Conservation (phyloP, 2,329 filamentous ascomycete species). For the Eutypella sp. region DNA sequence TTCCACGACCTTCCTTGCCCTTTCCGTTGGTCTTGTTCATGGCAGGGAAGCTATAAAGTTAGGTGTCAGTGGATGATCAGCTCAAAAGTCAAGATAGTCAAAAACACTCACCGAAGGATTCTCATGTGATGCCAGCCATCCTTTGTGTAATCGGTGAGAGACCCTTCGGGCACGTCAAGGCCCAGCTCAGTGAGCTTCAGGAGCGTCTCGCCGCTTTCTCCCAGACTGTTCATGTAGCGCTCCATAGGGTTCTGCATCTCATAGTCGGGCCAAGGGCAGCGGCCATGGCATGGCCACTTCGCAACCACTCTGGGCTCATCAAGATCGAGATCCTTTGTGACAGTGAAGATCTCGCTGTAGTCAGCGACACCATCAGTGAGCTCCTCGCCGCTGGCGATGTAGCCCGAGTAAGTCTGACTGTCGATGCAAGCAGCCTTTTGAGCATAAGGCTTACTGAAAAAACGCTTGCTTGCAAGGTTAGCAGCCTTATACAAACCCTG, state of each 20-base stretch:
- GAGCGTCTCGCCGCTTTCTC: conserved; percentile 38
- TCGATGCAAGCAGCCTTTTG: conserved; percentile 41
- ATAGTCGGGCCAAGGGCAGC: conserved; percentile 41
- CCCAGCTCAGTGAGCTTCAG: conserved; percentile 42
- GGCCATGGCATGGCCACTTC: conserved; percentile 45
- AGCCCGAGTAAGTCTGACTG: conserved; percentile 40
- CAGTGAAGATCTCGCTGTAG: conserved; percentile 49
- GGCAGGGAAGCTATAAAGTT: conserved; percentile 28
- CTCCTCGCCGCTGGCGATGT: conserved; percentile 45
- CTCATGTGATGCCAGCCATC: conserved; percentile 50
- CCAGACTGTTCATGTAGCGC: conserved; percentile 37
- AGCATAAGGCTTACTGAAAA: conserved; percentile 31
- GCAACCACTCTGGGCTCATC: conserved; percentile 33
- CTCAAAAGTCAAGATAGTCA: neutral
- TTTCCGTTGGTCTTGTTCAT: conserved; percentile 39
- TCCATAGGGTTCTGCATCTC: conserved; percentile 35
- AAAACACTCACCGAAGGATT: conserved; percentile 34
- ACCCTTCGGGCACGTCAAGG: conserved; percentile 33
- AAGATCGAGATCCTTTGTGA: conserved; percentile 40
- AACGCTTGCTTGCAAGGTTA: conserved; percentile 30
- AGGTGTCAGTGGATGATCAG: no score
- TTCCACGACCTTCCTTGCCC: conserved; percentile 43
- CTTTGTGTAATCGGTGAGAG: conserved; percentile 35
- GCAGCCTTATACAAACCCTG: conserved; percentile 31
- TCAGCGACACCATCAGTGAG: conserved; percentile 44